Conservation (phyloP, 2,329 filamentous ascomycete species). For the Mycosphaerelloides madeirae region DNA sequence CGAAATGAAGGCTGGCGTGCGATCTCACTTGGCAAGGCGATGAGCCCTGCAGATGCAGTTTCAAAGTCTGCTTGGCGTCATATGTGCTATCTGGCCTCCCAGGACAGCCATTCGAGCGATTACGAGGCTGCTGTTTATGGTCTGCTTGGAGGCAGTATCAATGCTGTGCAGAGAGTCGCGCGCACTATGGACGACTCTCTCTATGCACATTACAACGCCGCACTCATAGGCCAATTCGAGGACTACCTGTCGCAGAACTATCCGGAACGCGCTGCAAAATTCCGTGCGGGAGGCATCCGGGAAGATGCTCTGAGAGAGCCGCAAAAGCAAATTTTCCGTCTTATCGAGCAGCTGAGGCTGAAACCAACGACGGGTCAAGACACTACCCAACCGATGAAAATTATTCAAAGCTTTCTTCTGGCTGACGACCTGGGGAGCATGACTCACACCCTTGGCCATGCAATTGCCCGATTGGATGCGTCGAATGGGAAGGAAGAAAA, state of each 20-base stretch:
- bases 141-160: slow-evolving; percentile 77
- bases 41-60: slow-evolving; percentile 43
- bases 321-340: slow-evolving; percentile 33
- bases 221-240: slow-evolving; percentile 75
- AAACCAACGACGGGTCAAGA: slow-evolving; percentile 54
- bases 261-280: slow-evolving; percentile 50
- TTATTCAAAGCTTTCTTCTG: slow-evolving; percentile 71
- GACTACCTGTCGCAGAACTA: slow-evolving; percentile 58
- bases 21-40: slow-evolving; percentile 65
- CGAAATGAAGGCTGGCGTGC: slow-evolving; percentile 86
- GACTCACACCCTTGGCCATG: slow-evolving; percentile 40
- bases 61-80: slow-evolving; percentile 56
- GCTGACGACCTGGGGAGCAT: slow-evolving; percentile 51
- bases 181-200: slow-evolving; percentile 79
- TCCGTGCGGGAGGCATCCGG: slow-evolving; percentile 56
- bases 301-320: slow-evolving; percentile 60
- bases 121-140: slow-evolving; percentile 90
- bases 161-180: slow-evolving; percentile 71
- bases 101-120: slow-evolving; percentile 62
- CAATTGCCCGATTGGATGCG: slow-evolving; percentile 37
- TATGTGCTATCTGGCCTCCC: slow-evolving; percentile 68
- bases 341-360: slow-evolving; percentile 58
- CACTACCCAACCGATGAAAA: slow-evolving; percentile 63
- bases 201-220: slow-evolving; percentile 82
- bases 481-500: slow-evolving; percentile 22